Base-by-base conservation (phyloP, 352 stramenopile genomes). In the Sclerospora graminicola region DNA sequence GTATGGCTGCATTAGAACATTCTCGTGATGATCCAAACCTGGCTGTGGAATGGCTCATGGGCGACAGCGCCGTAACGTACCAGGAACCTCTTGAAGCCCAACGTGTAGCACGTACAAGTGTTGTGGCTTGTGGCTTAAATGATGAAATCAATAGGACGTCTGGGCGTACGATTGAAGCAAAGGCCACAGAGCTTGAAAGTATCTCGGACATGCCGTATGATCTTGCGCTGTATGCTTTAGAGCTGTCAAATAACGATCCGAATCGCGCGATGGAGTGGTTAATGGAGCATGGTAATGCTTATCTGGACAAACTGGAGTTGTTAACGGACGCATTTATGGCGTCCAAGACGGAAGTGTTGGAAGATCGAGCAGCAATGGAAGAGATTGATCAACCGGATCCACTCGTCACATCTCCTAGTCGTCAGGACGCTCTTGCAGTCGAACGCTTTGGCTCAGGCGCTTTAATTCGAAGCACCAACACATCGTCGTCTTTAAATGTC, bases 261-360 rank as follows among this genome's bases (percentile, higher is more conserved):
- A 90, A 94, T 36, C 73, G 76, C 20, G 74, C 82, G 1, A 88
- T 91, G 76, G 82, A 91, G 56, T 94, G 82, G 82, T 49, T 94
- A 7, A 89, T 94, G 66, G 82, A 94, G 42, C 69, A 89, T 19
- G 82, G 82, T 9, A 56, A 32, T 5, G 69, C 62, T 6, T 91
- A 86, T 39, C 38, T 63, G 0, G 63, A 86, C 11, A 76, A 69
- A 33, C 19, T 89, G 13, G 27, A 61, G 8, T 21, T 83, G 8
- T 39, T 89, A 14, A 54, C 39, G 0, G 77, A 89, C 19, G 37
- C 53, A 0, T 80, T 88, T 41, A 63, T 53, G 10, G 63, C 63
- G 5, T 66, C 76, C 16, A 73, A 52, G 30, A 60, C 55, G 2
- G 47, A 72, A 4, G 55, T 69, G 0, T 41, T 88, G 8, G 68